phyloP scores from a whole-genome alignment of 768 basidiomycete genomes.

The Macrolepiota albuminosa region DNA sequence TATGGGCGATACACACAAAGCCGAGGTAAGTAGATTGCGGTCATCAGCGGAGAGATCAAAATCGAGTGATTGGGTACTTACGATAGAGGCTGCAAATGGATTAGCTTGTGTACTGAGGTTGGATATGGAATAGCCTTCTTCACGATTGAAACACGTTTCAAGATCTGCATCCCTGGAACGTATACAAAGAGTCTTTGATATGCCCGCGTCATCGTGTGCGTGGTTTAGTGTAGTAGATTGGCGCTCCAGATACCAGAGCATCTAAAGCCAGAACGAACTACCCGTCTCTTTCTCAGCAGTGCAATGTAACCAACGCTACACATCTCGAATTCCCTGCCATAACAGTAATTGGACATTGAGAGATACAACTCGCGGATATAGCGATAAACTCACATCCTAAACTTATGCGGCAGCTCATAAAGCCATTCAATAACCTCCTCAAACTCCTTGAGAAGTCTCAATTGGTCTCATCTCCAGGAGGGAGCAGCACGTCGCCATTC shows the following conservation, averaged over 20 bases:
- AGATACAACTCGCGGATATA: neutral
- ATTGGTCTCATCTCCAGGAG: constrained; percentile 60
- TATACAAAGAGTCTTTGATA: neutral
- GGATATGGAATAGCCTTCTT: neutral
- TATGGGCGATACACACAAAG: constrained; percentile 57
- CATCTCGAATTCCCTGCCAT: constrained; percentile 52
- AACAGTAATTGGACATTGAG: constrained; percentile 20
- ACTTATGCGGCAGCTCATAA: constrained; percentile 44
- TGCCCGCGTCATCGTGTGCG: neutral
- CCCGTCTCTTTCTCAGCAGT: neutral
- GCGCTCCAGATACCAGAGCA: neutral
- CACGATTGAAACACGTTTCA: neutral
- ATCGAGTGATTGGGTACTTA: constrained; percentile 26
- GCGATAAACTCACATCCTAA: constrained; percentile 48
- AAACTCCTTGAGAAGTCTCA: constrained; percentile 42
- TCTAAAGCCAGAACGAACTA: neutral
- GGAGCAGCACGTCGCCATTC: constrained; percentile 59
- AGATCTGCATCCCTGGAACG: neutral
- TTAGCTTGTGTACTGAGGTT: neutral
- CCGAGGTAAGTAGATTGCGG: constrained; percentile 28
- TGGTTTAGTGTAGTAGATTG: neutral
- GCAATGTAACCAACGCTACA: too few species aligned
- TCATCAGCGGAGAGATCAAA: constrained; percentile 48
- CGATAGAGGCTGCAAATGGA: constrained; percentile 38
- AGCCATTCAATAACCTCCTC: constrained; percentile 55